phyloP scores from a whole-genome alignment of 768 basidiomycete genomes.

The Trametes cubensis region DNA sequence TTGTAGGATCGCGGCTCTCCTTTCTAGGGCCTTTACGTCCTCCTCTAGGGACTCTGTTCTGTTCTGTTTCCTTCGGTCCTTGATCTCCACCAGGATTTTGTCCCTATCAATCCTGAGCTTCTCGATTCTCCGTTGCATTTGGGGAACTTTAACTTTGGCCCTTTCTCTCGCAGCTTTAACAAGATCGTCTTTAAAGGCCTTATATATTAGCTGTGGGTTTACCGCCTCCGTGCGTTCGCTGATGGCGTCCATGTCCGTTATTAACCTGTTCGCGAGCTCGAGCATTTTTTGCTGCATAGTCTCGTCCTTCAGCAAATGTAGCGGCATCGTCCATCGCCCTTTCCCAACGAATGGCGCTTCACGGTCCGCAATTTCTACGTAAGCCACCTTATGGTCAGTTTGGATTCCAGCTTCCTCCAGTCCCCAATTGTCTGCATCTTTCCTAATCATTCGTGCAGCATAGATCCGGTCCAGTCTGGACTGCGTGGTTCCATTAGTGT shows the following conservation, averaged over 20 bases:
- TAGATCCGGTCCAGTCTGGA: not conserved
- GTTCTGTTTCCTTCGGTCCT: no score
- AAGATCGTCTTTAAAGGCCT: not conserved
- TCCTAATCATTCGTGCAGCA: no score
- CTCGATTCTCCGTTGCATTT: not conserved
- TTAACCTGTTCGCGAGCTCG: not conserved
- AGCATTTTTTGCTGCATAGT: no score
- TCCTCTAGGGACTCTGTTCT: no score
- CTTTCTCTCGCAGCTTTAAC: not conserved
- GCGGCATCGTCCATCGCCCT: conserved; percentile 10
- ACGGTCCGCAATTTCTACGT: not conserved
- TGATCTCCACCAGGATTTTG: not conserved
- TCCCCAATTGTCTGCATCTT: not conserved
- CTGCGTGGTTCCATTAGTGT: not conserved
- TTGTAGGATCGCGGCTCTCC: no score
- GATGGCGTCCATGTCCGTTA: not conserved
- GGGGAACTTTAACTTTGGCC: not conserved
- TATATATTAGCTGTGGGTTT: not conserved
- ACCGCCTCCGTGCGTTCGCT: no score
- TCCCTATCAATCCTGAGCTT: no score
- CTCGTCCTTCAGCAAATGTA: not conserved
- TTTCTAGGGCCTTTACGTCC: no score
- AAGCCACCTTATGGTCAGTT: conserved; percentile 14
- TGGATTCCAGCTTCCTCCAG: not conserved
- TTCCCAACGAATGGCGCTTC: conserved; percentile 7